These are phyloP conservation scores for Strobilomyces dryophilus DNA, from an alignment of 768 basidiomycete species.

Conservation along the genomic window DNA sequence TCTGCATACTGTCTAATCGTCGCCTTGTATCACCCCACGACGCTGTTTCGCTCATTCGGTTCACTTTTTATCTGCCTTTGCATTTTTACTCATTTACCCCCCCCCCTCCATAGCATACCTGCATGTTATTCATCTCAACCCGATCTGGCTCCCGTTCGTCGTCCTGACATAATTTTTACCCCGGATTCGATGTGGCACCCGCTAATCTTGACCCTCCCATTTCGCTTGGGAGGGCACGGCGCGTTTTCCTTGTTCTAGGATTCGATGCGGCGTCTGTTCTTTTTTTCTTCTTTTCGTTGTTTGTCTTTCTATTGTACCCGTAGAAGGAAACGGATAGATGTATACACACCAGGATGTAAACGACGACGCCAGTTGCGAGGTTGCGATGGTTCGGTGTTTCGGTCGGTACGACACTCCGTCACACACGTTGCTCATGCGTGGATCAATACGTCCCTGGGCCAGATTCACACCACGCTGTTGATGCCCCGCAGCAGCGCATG, in stretches of 20 bases:
- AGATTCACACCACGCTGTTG: background rate
- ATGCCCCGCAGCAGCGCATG: background rate
- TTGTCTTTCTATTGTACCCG: constrained; percentile 6
- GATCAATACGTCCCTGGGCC: background rate
- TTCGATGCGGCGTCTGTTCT: background rate
- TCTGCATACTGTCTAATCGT: background rate
- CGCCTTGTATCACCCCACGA: constrained; percentile 9
- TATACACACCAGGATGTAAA: background rate
- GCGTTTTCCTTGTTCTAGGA: background rate
- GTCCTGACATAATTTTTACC: background rate
- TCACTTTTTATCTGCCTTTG: constrained; percentile 5
- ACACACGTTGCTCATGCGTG: too few relatives aligned
- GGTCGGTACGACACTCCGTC: too few relatives aligned
- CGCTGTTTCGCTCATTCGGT: constrained; percentile 5
- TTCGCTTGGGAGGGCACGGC: background rate
- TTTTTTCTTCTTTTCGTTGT: too few relatives aligned
- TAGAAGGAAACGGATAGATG: constrained; percentile 7
- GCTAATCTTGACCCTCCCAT: constrained; percentile 1
- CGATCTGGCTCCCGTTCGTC: background rate
- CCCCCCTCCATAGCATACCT: constrained; percentile 15
- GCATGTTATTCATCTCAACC: constrained; percentile 4
- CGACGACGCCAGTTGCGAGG: background rate
- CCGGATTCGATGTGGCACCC: background rate
- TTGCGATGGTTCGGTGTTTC: too few relatives aligned
- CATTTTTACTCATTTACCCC: constrained; percentile 16